phyloP scores from a whole-genome alignment of 768 basidiomycete species.

The Galerina sulciceps region DNA sequence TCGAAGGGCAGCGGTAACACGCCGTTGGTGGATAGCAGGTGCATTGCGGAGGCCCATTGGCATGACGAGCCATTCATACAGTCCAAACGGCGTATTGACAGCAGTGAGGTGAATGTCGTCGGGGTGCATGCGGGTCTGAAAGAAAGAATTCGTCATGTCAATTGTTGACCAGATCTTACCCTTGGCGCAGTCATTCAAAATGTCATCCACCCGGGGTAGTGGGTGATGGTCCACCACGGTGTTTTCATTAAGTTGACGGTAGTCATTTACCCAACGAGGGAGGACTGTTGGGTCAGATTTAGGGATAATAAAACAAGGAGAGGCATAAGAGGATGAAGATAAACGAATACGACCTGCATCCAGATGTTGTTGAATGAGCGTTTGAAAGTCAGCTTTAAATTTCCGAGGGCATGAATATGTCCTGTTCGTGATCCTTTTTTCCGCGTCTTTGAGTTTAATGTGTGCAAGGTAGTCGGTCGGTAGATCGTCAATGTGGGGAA shows the following conservation, averaged over 20 bases:
- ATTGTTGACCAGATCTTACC: conserved; percentile 40
- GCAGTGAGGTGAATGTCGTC: conserved; percentile 23
- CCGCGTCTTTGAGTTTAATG: conserved; percentile 31
- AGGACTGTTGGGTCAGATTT: conserved; percentile 30
- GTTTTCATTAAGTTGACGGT: conserved; percentile 16
- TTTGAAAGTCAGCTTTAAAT: conserved; percentile 35
- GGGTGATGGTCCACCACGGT: conserved; percentile 21
- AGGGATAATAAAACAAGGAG: conserved; percentile 41
- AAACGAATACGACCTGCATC: conserved; percentile 32
- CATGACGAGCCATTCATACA: conserved; percentile 43
- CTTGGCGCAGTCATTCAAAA: conserved; percentile 33
- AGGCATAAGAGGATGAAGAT: conserved; percentile 31
- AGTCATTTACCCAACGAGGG: conserved; percentile 37
- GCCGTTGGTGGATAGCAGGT: conserved; percentile 29
- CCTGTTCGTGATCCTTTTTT: conserved; percentile 21
- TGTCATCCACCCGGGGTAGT: conserved; percentile 13
- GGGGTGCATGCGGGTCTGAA: conserved; percentile 26
- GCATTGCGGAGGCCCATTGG: conserved; percentile 36
- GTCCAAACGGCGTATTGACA: conserved; percentile 29
- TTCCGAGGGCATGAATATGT: conserved; percentile 37
- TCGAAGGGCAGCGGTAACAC: conserved; percentile 35
- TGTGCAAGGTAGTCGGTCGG: conserved; percentile 24
- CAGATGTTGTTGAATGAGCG: conserved; percentile 35
- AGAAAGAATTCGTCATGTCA: conserved; percentile 31
- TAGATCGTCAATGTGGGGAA: conserved; percentile 30